Evolutionary conservation across 2,329 filamentous ascomycete genomes (phyloP).

Genomic region (Colletotrichum sp.): DNA sequence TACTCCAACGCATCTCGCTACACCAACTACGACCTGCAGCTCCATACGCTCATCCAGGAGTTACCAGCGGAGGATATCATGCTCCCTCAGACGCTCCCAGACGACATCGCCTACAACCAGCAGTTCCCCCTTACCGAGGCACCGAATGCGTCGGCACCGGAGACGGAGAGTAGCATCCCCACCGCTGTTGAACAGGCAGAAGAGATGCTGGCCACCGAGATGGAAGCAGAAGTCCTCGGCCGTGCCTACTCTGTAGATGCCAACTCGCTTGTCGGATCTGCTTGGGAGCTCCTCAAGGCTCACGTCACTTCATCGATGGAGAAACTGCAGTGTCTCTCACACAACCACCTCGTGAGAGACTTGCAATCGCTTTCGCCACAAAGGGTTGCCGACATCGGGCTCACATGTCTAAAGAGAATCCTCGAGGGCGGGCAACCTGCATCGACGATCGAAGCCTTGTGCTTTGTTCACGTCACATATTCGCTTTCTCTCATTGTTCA

Average conservation of each 20-base stretch:
- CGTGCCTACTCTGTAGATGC: constrained; percentile 32
- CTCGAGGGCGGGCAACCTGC: constrained; percentile 40
- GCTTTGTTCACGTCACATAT: constrained; percentile 57
- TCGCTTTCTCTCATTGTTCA: constrained; percentile 53
- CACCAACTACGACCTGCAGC: constrained; percentile 18
- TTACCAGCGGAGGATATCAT: constrained; percentile 47
- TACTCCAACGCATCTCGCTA: constrained; percentile 26
- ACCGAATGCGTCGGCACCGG: constrained; percentile 34
- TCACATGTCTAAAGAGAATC: constrained; percentile 44
- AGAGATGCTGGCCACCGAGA: not conserved
- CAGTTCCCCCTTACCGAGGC: constrained; percentile 40
- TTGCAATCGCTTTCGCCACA: constrained; percentile 43
- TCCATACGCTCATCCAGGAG: constrained; percentile 41
- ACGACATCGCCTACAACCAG: constrained; percentile 35
- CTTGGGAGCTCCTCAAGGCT: constrained; percentile 50
- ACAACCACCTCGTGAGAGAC: constrained; percentile 46
- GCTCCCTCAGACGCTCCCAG: constrained; percentile 29
- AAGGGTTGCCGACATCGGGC: constrained; percentile 44
- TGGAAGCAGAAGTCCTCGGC: constrained; percentile 1
- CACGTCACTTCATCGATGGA: constrained; percentile 49
- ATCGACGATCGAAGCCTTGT: constrained; percentile 50
- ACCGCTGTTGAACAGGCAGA: constrained; percentile 34
- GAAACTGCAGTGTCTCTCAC: constrained; percentile 43
- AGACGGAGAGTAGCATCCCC: constrained; percentile 39
- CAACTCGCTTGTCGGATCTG: constrained; percentile 44